Conservation (phyloP, 148 eudicot genomes). For the Rhododendron ferrugineum region DNA sequence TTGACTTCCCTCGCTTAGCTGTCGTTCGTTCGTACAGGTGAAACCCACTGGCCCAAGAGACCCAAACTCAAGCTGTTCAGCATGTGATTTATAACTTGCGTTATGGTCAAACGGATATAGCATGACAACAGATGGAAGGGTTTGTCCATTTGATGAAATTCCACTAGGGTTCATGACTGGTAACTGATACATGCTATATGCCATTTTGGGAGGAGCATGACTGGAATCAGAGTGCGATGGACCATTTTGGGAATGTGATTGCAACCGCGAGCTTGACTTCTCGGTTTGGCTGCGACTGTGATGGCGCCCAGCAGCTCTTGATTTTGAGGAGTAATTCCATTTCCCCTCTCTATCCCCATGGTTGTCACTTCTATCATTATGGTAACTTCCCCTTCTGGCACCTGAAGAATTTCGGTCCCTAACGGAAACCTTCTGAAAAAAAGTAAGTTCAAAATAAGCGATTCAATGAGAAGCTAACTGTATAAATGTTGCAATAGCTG, state of each 20-base stretch:
- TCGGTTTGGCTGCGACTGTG: conserved; percentile 58
- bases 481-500: background rate
- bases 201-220: conserved; percentile 41
- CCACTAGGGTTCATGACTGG: conserved; percentile 44
- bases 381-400: conserved; percentile 56
- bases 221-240: conserved; percentile 40
- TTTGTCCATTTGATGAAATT: conserved; percentile 46
- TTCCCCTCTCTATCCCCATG: conserved; percentile 71
- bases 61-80: conserved; percentile 72
- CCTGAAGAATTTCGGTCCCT: conserved; percentile 68
- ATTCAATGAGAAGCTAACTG: background rate
- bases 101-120: conserved; percentile 69
- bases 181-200: conserved; percentile 52
- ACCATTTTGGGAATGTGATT: conserved; percentile 57
- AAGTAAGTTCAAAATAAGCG: background rate
- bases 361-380: conserved; percentile 58
- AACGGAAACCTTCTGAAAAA: conserved; percentile 53
- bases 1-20: conserved; percentile 39
- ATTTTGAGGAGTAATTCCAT: conserved; percentile 60
- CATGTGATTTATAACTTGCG: conserved; percentile 36
- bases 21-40: conserved; percentile 39
- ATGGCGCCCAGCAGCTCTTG: conserved; percentile 48
- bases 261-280: conserved; percentile 48
- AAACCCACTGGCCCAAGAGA: conserved; percentile 57
- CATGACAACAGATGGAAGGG: conserved; percentile 52